Percentiles rank a stretch among this genome's conserved stretches.
Evolutionary conservation across 192 early-diverging fungal species (phyloP).

Genomic region (Coemansia sp.): DNA sequence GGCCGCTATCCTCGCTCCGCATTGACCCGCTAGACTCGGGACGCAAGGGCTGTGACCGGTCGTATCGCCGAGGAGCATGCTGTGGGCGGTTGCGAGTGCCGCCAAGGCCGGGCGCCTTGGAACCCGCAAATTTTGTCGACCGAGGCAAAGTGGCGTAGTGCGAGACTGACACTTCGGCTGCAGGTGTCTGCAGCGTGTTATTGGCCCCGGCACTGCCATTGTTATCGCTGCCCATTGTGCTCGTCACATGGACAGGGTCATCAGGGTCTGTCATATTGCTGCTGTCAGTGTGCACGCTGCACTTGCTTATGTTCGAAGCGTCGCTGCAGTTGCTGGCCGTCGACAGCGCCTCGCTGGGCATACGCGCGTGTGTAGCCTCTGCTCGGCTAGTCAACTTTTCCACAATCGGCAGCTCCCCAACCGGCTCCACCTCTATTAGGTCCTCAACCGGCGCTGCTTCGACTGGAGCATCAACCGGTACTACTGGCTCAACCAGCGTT

Average conservation of each 20-base stretch:
- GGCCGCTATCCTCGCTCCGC: slow-evolving; percentile 11
- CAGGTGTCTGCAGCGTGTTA: not conserved
- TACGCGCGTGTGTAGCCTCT: not conserved
- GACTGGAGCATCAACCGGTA: not conserved
- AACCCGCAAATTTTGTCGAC: slow-evolving; percentile 8
- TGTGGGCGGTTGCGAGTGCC: slow-evolving; percentile 39
- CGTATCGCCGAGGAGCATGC: slow-evolving; percentile 29
- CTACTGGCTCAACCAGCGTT: not conserved
- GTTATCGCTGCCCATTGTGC: not conserved
- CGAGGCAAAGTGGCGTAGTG: slow-evolving; percentile 6
- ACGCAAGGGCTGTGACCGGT: slow-evolving; percentile 9
- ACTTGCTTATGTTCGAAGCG: not conserved
- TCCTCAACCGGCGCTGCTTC: not conserved
- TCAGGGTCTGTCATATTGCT: slow-evolving; percentile 13
- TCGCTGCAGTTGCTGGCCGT: slow-evolving; percentile 4
- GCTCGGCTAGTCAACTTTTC: not conserved
- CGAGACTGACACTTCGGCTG: not conserved
- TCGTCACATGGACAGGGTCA: slow-evolving; percentile 33
- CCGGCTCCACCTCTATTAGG: not conserved
- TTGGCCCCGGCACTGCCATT: not conserved
- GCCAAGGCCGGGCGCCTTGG: slow-evolving; percentile 19
- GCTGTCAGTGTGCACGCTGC: not conserved
- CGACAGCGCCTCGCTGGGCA: slow-evolving; percentile 1
- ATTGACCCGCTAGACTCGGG: slow-evolving; percentile 9
- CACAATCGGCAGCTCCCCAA: not conserved